Base-by-base conservation (phyloP, 2,329 filamentous ascomycete species). In the Fusarium dlaminii region DNA sequence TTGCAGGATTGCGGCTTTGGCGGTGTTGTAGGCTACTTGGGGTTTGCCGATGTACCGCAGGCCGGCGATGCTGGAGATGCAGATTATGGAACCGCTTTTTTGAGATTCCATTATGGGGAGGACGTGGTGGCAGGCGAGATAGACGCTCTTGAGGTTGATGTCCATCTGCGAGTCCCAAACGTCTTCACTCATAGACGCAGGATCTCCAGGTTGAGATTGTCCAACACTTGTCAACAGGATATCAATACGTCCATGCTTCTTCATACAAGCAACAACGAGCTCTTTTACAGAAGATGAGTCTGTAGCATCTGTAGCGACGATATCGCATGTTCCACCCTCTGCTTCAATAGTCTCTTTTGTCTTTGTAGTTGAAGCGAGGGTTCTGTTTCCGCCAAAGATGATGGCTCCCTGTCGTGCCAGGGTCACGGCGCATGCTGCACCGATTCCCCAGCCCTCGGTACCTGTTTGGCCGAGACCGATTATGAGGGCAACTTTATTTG, bases 151-250 rank as follows among this genome's bases (percentile, higher is more conserved):
- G 24, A 90, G 80, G 71, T 90, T 90, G 45, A 90, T 78, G 15
- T 87, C 84, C 57, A 88, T 83, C 67, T 90, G 88, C 0, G 80
- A 66, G 71, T 90, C 85, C 88, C 88, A 90, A 0, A 82, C 74
- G 3, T 83, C 82, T 61, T 90, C 87, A 0, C 63, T 51, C 82
- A 90, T 86, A 0, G 78, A 80, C 0, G 84, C 87, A 1, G 88
- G 85, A 36, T 83, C 83, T 0, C 88, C 88, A 0, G 84, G 85
- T 66, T 90, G 88, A 1, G 86, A 88, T 59, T 85, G 85, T 5
- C 90, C 90, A 7, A 91, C 89, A 59, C 91, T 91, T 71, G 90
- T 90, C 22, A 92, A 78, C 1, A 91, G 80, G 29, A 91, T 87
- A 70, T 91, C 90, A 60, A 91, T 87, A 11, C 87, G 84, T 14